Percentiles rank a stretch among this genome's conserved stretches.
phyloP scores from a whole-genome alignment of 768 basidiomycete species.

The Suillus bovinus region DNA sequence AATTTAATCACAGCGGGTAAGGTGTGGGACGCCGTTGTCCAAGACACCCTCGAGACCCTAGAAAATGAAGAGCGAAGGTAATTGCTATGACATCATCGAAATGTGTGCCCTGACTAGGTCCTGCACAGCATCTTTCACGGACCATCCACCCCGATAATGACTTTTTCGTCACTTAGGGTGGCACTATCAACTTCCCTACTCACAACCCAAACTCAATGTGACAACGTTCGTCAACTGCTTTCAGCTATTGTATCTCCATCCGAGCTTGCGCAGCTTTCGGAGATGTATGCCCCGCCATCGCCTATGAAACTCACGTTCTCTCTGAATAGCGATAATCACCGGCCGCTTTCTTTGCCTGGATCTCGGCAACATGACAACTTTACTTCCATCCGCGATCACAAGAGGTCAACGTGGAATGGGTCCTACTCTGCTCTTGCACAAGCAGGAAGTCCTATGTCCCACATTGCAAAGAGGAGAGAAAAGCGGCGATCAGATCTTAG shows the following conservation, averaged over 20 bases:
- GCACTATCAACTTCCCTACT: constrained; percentile 73
- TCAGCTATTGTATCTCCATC: constrained; percentile 71
- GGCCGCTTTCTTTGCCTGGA: constrained; percentile 48
- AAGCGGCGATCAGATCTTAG: constrained; percentile 58
- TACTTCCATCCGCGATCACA: constrained; percentile 35
- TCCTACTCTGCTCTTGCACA: constrained; percentile 54
- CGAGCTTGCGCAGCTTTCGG: constrained; percentile 74
- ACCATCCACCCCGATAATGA: constrained; percentile 37
- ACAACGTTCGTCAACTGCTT: constrained; percentile 78
- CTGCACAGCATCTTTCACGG: constrained; percentile 38
- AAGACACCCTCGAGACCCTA: constrained; percentile 62
- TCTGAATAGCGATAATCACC: constrained; percentile 29
- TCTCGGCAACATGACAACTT: constrained; percentile 21
- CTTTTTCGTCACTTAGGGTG: constrained; percentile 50
- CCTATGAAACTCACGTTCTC: constrained; percentile 38
- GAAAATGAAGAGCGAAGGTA: constrained; percentile 75
- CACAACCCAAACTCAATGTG: constrained; percentile 78
- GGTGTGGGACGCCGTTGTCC: constrained; percentile 73
- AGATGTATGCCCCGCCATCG: constrained; percentile 88
- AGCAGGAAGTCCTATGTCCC: constrained; percentile 45
- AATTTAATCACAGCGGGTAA: constrained; percentile 67
- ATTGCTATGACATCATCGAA: not conserved
- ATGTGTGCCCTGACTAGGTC: not conserved
- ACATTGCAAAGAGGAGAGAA: constrained; percentile 44
- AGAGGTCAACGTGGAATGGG: constrained; percentile 78